Evolutionary conservation across 139 green algal genomes (phyloP), one percentile per base, ranked within the genome.

Genomic region (Marvania coccoides): DNA sequence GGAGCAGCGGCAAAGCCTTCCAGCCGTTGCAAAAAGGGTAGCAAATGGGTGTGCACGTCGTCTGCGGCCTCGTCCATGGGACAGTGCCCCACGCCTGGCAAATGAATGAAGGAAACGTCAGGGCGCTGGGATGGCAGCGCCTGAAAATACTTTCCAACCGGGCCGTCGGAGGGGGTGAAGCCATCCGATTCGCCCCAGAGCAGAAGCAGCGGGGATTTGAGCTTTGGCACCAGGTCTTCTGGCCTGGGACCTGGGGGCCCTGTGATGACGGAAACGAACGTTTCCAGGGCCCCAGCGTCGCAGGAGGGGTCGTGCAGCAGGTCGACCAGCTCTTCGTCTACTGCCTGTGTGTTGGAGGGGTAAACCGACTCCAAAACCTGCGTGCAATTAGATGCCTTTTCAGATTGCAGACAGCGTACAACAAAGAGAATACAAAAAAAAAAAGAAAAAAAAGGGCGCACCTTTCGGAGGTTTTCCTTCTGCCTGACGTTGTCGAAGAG

Each of bases 291-390:
- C 5, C 82, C 83, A 3, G 76, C 55, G 48, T 90, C 79, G 28
- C 65, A 63, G 6, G 82, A 77, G 7, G 88, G 84, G 2, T 26
- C 46, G 19, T 79, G 61, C 13, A 95, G 75, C 33, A 91, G 60
- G 9, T 92, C 75, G 3, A 98, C 83, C 33, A 98, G 76, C 56
- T 89, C 92, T 45, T 92, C 83, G 67, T 98, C 91, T 26, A 97
- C 92, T 0, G 77, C 67, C 5, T 57, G 46, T 10, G 65, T 36
- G 67, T 95, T 82, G 39, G 59, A 30, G 39, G 35, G 34, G 69
- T 96, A 96, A 37, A 96, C 81, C 15, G 48, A 59, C n/a, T 65
- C 39, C 56, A 93, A 58, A n/a, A n/a, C n/a, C n/a, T n/a, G n/a
- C 26, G 3, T 19, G 42, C 47, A 6, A 36, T n/a, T 12, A n/a